Evolutionary conservation across 1,139 yeast genomes (phyloP).

Genomic region (Kluyveromyces sp.): DNA sequence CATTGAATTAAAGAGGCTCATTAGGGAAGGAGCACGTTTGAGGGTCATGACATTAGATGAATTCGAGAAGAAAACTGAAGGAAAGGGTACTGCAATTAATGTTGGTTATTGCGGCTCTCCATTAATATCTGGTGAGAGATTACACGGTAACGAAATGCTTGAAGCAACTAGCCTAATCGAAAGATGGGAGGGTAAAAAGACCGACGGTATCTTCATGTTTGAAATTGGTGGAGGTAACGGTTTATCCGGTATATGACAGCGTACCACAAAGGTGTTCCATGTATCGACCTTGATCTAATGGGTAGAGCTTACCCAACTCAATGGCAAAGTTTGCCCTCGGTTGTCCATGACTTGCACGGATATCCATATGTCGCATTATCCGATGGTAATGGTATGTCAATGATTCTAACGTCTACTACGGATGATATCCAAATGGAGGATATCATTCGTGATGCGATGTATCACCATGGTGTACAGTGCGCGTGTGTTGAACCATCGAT

Average conservation of each 20-base stretch:
- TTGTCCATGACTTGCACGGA: conserved; percentile 20
- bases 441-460: conserved; percentile 35
- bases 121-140: conserved; percentile 38
- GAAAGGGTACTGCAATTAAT: conserved; percentile 32
- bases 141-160: conserved; percentile 34
- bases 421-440: conserved; percentile 33
- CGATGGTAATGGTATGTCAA: conserved; percentile 40
- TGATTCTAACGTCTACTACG: conserved; percentile 33
- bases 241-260: conserved; percentile 31
- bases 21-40: conserved; percentile 32
- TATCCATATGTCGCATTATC: conserved; percentile 35
- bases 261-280: conserved; percentile 30
- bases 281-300: conserved; percentile 39
- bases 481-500: conserved; percentile 36
- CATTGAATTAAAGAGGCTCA: conserved; percentile 31
- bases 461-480: conserved; percentile 36
- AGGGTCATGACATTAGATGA: conserved; percentile 33
- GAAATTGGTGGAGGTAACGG: conserved; percentile 45
- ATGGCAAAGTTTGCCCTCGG: conserved; percentile 35
- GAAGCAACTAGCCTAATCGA: conserved; percentile 31
- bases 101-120: conserved; percentile 43
- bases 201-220: conserved; percentile 32
- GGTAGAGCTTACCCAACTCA: conserved; percentile 42
- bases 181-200: conserved; percentile 22
- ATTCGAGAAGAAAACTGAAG: conserved; percentile 22